These are phyloP conservation scores for Oryza meridionalis DNA, from an alignment of 176 grass and related monocot genomes.

Conservation along the genomic window DNA sequence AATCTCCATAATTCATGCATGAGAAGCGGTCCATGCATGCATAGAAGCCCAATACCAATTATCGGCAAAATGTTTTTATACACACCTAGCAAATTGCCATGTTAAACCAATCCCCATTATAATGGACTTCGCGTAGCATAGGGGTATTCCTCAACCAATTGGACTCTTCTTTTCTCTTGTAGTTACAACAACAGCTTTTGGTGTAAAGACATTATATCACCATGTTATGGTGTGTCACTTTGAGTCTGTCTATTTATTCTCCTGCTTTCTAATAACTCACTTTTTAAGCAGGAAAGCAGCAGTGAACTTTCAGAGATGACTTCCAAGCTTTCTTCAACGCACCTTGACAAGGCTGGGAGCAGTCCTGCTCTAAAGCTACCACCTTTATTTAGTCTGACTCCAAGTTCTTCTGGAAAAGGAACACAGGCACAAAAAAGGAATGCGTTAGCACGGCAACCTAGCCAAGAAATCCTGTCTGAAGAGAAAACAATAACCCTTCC, in stretches of 20 bases:
- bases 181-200: slow-evolving; percentile 1
- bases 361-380: slow-evolving; percentile 78
- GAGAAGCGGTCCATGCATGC: not conserved
- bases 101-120: not conserved
- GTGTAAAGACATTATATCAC: slow-evolving; percentile 10
- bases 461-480: slow-evolving; percentile 51
- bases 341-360: slow-evolving; percentile 70
- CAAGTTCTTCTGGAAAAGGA: slow-evolving; percentile 85
- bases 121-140: slow-evolving; percentile 9
- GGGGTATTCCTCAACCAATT: slow-evolving; percentile 16
- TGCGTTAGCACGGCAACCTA: slow-evolving; percentile 50
- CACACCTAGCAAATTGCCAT: not conserved
- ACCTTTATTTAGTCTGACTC: slow-evolving; percentile 85
- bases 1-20: not conserved
- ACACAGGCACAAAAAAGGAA: slow-evolving; percentile 55
- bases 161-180: slow-evolving; percentile 5
- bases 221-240: not conserved
- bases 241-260: slow-evolving; percentile 28
- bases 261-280: slow-evolving; percentile 34
- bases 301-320: slow-evolving; percentile 62
- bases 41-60: not conserved
- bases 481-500: slow-evolving; percentile 38
- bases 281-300: slow-evolving; percentile 65
- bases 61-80: not conserved
- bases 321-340: slow-evolving; percentile 66